These are phyloP conservation scores for Parasitella parasitica DNA, from an alignment of 371 early-diverging fungal species.

Conservation along the genomic window DNA sequence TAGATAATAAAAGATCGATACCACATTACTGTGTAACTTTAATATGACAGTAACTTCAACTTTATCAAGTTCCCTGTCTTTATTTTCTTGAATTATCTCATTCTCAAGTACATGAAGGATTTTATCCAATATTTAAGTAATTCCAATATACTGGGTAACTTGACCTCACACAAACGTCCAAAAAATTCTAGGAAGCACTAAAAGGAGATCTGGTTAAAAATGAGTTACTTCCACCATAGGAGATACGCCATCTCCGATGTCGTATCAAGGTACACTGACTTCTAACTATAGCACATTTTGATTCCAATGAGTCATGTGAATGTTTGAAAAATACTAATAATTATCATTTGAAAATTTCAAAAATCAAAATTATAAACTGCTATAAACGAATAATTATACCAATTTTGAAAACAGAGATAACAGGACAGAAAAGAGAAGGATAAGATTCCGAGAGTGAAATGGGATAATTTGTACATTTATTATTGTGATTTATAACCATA, in stretches of 20 bases:
- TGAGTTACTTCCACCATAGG: too few relatives aligned
- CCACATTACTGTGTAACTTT: too few relatives aligned
- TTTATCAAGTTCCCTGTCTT: too few relatives aligned
- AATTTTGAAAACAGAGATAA: not conserved
- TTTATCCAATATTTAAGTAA: too few relatives aligned
- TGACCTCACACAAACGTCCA: too few relatives aligned
- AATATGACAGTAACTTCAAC: too few relatives aligned
- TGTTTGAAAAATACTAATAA: not conserved
- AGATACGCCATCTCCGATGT: constrained; percentile 11
- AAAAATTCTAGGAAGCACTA: not conserved
- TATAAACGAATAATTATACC: not conserved
- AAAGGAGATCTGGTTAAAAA: not conserved
- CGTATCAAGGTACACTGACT: constrained; percentile 7
- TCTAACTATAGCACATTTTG: constrained; percentile 1
- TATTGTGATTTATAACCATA: not conserved
- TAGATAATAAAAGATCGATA: too few relatives aligned
- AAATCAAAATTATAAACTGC: too few relatives aligned
- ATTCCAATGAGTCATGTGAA: constrained; percentile 15
- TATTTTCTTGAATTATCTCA: too few relatives aligned
- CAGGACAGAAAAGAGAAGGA: not conserved
- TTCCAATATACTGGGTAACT: too few relatives aligned
- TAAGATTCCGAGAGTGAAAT: not conserved
- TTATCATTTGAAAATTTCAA: too few relatives aligned
- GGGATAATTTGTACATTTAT: not conserved
- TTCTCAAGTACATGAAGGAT: too few relatives aligned